phyloP scores from a whole-genome alignment of 139 green algal genomes.

The Dunaliella primolecta region DNA sequence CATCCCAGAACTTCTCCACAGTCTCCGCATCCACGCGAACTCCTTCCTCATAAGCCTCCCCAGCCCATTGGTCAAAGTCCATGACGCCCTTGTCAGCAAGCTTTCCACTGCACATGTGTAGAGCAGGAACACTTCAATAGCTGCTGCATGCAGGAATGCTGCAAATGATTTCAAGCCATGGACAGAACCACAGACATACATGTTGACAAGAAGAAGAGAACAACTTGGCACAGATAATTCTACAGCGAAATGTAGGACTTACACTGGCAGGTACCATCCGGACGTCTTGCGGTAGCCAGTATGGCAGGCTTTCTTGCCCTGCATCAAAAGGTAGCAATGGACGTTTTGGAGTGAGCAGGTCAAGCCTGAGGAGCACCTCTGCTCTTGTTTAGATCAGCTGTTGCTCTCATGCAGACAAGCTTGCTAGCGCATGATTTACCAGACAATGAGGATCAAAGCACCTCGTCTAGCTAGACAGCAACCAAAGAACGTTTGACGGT shows the following conservation, averaged over 20 bases:
- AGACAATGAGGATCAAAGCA: neutral
- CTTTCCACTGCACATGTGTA: neutral
- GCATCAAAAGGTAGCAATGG: neutral
- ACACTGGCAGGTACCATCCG: neutral
- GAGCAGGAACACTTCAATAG: neutral
- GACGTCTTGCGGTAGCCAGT: conserved; percentile 8
- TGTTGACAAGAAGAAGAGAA: too few species aligned
- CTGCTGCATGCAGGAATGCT: too few species aligned
- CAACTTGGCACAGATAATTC: neutral
- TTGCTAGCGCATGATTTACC: neutral
- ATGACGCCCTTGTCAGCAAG: neutral
- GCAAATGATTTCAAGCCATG: too few species aligned
- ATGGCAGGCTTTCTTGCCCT: neutral
- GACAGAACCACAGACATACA: too few species aligned
- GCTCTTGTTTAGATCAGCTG: neutral
- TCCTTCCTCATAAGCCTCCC: too few species aligned
- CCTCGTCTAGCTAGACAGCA: too few species aligned
- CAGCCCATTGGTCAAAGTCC: too few species aligned
- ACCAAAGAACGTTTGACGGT: too few species aligned
- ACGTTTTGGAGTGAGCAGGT: neutral
- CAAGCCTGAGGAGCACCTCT: neutral
- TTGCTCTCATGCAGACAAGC: neutral
- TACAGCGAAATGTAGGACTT: neutral
- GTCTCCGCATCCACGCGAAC: too few species aligned
- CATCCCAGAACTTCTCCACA: too few species aligned